Percentiles rank a stretch among this genome's conserved stretches.
These are phyloP conservation scores for Dioszegia aurantiaca DNA, from an alignment of 768 basidiomycete genomes.

Conservation along the genomic window DNA sequence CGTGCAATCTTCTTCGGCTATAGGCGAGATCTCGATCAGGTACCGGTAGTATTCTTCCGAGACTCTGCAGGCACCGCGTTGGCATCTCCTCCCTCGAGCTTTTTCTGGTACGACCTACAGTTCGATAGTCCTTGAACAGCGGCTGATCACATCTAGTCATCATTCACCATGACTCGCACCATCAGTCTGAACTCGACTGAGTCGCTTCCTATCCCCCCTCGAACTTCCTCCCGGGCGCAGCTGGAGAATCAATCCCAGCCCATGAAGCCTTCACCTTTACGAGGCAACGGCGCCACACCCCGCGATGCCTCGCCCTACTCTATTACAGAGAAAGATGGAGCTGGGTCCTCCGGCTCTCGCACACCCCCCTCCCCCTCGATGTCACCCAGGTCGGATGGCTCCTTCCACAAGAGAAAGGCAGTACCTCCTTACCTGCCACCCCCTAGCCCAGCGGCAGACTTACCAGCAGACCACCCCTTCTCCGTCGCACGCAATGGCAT, in stretches of 20 bases:
- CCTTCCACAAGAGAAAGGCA: background rate
- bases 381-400: background rate
- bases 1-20: too few relatives aligned
- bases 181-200: constrained; percentile 15
- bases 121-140: too few relatives aligned
- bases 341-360: background rate
- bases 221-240: constrained; percentile 2
- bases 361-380: background rate
- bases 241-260: too few relatives aligned
- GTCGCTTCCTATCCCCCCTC: constrained; percentile 11
- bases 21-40: too few relatives aligned
- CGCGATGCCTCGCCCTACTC: too few relatives aligned
- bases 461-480: constrained; percentile 27
- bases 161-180: background rate
- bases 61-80: too few relatives aligned
- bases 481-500: constrained; percentile 7
- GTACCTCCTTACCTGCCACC: constrained; percentile 6
- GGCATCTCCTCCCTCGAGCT: too few relatives aligned
- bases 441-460: background rate
- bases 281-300: too few relatives aligned
- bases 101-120: too few relatives aligned
- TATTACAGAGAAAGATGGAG: too few relatives aligned
- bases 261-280: too few relatives aligned
- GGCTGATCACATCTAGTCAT: background rate
- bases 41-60: too few relatives aligned